Evolutionary conservation across 164 flowering plant genomes (phyloP).

Genomic region (Macadamia integrifolia): DNA sequence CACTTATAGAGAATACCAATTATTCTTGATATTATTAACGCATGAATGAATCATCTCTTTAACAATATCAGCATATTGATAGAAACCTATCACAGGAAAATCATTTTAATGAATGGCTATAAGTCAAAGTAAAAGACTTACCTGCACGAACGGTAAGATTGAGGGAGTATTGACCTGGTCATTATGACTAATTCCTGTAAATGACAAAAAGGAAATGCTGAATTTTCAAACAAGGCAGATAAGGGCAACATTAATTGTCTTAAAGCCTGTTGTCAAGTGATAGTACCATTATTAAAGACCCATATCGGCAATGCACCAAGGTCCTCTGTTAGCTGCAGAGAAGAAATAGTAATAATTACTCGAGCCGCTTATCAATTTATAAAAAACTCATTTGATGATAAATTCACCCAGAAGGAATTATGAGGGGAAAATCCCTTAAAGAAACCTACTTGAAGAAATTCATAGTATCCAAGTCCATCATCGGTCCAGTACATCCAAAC

Average conservation of each 20-base stretch:
- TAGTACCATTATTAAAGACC: constrained; percentile 92
- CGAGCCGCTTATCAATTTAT: not conserved
- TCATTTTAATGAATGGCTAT: no score
- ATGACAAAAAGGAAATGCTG: constrained; percentile 4
- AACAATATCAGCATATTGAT: not conserved
- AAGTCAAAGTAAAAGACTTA: constrained; percentile 16
- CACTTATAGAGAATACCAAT: constrained; percentile 1
- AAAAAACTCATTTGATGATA: not conserved
- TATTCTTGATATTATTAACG: not conserved
- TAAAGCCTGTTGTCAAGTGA: not conserved
- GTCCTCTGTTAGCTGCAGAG: constrained; percentile 79
- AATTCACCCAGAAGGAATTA: constrained; percentile 6
- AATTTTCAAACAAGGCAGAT: not conserved
- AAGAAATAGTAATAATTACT: constrained; percentile 2
- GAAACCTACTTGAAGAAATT: constrained; percentile 77
- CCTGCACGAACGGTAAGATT: constrained; percentile 72
- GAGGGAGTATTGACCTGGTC: constrained; percentile 65
- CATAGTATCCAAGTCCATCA: constrained; percentile 90
- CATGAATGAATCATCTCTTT: not conserved
- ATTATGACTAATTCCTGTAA: constrained; percentile 74
- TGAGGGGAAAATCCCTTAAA: not conserved
- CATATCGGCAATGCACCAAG: constrained; percentile 73
- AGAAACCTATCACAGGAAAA: not conserved
- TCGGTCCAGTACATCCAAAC: constrained; percentile 98
- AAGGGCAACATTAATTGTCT: not conserved